Percentiles rank a stretch among this genome's conserved stretches.
These are phyloP conservation scores for Aspergillus unguis DNA, from an alignment of 2,329 filamentous ascomycete species.

Conservation along the genomic window DNA sequence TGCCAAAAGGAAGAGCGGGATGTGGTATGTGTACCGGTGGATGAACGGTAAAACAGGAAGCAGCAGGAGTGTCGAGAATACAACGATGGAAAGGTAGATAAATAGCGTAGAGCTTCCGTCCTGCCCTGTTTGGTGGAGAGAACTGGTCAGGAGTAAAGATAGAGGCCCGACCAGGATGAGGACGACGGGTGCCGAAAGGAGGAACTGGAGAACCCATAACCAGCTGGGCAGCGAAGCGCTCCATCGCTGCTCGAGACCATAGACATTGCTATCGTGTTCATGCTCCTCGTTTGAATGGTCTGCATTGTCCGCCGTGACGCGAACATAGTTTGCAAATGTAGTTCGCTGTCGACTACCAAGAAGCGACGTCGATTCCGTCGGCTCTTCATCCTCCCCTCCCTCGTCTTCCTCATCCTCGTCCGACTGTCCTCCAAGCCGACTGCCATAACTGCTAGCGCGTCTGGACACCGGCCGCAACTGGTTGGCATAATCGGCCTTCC, in stretches of 20 bases:
- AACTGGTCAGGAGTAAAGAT: constrained; percentile 67
- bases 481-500: constrained; percentile 66
- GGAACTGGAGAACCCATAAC: constrained; percentile 84
- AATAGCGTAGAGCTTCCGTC: constrained; percentile 73
- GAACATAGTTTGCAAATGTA: constrained; percentile 56
- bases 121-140: constrained; percentile 74
- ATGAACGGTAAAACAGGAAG: constrained; percentile 78
- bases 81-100: constrained; percentile 68
- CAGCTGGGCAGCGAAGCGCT: constrained; percentile 73
- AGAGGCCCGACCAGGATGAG: constrained; percentile 75
- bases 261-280: constrained; percentile 44
- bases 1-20: constrained; percentile 72
- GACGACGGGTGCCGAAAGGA: constrained; percentile 73
- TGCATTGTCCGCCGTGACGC: constrained; percentile 30
- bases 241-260: constrained; percentile 79
- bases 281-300: constrained; percentile 27
- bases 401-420: constrained; percentile 40
- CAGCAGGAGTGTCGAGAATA: constrained; percentile 67
- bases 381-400: constrained; percentile 35
- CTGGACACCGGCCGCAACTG: constrained; percentile 49
- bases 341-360: constrained; percentile 49
- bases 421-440: constrained; percentile 42
- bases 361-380: constrained; percentile 57
- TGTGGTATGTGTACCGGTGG: constrained; percentile 77
- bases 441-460: constrained; percentile 36